Percentiles rank a stretch among this genome's conserved stretches.
Evolutionary conservation across 768 basidiomycete species (phyloP).

Genomic region (Leccinum barrowsii): DNA sequence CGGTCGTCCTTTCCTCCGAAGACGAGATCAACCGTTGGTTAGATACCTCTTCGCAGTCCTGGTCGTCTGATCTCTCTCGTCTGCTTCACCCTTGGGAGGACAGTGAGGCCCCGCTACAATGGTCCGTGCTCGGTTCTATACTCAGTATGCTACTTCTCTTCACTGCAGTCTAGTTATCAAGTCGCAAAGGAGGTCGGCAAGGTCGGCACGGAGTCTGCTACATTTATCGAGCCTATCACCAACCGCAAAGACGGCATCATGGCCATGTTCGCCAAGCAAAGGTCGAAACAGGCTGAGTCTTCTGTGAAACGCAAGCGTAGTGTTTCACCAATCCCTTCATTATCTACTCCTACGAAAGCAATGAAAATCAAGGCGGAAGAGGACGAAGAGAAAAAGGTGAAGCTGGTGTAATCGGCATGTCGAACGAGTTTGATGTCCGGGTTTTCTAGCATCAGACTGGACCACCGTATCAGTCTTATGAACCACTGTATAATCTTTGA

Average conservation of each 20-base stretch:
- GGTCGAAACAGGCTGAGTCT: slow-evolving; percentile 18
- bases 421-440: background rate
- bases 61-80: slow-evolving; percentile 57
- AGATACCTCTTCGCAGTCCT: slow-evolving; percentile 64
- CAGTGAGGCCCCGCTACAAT: slow-evolving; percentile 51
- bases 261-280: slow-evolving; percentile 75
- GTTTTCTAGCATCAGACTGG: background rate
- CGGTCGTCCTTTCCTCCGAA: slow-evolving; percentile 67
- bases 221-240: slow-evolving; percentile 78
- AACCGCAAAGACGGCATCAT: slow-evolving; percentile 83
- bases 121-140: slow-evolving; percentile 42
- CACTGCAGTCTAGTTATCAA: slow-evolving; percentile 56
- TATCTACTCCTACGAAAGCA: background rate
- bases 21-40: slow-evolving; percentile 74
- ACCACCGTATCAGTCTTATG: background rate
- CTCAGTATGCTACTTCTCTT: background rate
- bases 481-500: background rate
- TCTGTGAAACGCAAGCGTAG: slow-evolving; percentile 30
- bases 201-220: slow-evolving; percentile 78
- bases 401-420: background rate
- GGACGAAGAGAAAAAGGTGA: slow-evolving; percentile 18
- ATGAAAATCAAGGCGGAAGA: slow-evolving; percentile 8
- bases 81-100: slow-evolving; percentile 63
- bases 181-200: slow-evolving; percentile 89
- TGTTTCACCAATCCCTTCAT: slow-evolving; percentile 10